A percentile compares a stretch with the other conserved stretches of the same genome.
Conservation (phyloP, 306 rosid species). For the Dryas drummondii region DNA sequence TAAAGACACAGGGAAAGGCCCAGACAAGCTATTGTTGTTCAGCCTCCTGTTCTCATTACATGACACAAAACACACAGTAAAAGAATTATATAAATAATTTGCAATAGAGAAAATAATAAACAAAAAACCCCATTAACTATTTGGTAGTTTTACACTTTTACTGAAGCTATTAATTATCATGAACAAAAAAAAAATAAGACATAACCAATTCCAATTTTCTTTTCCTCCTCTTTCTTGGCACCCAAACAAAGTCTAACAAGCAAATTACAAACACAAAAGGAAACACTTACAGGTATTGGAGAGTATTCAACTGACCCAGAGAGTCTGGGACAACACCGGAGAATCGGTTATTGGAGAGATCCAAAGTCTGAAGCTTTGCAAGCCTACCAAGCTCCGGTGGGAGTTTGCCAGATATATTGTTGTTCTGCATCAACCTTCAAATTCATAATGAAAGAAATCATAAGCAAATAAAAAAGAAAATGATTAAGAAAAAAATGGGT, state of each 20-base stretch:
- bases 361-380: slow-evolving; percentile 75
- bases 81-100: slow-evolving; percentile 10
- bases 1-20: slow-evolving; percentile 73
- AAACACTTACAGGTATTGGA: slow-evolving; percentile 70
- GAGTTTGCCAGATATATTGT: slow-evolving; percentile 77
- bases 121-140: neutral
- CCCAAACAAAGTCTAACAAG: slow-evolving; percentile 17
- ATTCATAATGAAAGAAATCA: neutral
- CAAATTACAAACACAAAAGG: neutral
- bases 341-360: slow-evolving; percentile 79
- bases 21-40: slow-evolving; percentile 90
- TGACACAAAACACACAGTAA: slow-evolving; percentile 35
- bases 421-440: slow-evolving; percentile 78
- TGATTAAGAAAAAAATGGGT: neutral
- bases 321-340: slow-evolving; percentile 66
- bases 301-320: slow-evolving; percentile 58
- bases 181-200: neutral
- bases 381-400: slow-evolving; percentile 75
- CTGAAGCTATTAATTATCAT: too few species aligned
- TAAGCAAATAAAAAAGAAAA: neutral
- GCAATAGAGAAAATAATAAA: neutral
- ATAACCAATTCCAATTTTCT: neutral
- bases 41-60: slow-evolving; percentile 70
- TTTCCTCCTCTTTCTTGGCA: slow-evolving; percentile 31
- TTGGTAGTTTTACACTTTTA: neutral